phyloP scores from a whole-genome alignment of 108 stramenopile species.

The Skeletonema tropicum region DNA sequence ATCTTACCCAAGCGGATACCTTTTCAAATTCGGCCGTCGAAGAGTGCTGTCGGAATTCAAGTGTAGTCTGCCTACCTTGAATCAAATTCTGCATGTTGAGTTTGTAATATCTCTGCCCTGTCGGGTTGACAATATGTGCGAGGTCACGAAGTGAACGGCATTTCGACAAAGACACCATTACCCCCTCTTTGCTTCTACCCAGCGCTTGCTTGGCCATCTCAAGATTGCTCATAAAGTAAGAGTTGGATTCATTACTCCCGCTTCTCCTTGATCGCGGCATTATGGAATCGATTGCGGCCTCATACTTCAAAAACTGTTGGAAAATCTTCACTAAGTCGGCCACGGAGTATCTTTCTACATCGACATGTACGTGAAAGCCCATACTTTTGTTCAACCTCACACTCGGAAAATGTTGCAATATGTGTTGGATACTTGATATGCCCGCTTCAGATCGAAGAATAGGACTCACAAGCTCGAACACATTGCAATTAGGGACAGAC shows the following conservation, averaged over 20 bases:
- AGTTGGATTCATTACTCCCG: slow-evolving; percentile 7
- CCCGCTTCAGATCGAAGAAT: slow-evolving; percentile 18
- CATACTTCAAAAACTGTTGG: slow-evolving; percentile 20
- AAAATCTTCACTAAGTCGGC: slow-evolving; percentile 13
- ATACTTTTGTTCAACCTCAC: slow-evolving; percentile 18
- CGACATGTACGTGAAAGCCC: slow-evolving; percentile 24
- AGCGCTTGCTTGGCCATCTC: slow-evolving; percentile 8
- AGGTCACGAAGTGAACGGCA: slow-evolving; percentile 2
- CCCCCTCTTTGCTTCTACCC: slow-evolving; percentile 4
- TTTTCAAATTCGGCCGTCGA: slow-evolving; percentile 9
- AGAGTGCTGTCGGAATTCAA: slow-evolving; percentile 38
- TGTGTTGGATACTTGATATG: neutral
- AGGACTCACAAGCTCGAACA: slow-evolving; percentile 30
- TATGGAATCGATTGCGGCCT: slow-evolving; percentile 19
- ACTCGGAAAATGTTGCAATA: slow-evolving; percentile 3
- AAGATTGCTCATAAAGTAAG: slow-evolving; percentile 21
- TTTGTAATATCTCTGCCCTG: slow-evolving; percentile 25
- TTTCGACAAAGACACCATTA: neutral
- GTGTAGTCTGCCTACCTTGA: slow-evolving; percentile 16
- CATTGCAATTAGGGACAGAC: slow-evolving; percentile 16
- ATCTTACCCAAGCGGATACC: slow-evolving; percentile 20
- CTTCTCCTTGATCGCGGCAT: slow-evolving; percentile 23
- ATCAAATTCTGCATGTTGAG: slow-evolving; percentile 27
- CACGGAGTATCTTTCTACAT: slow-evolving; percentile 7
- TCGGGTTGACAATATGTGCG: slow-evolving; percentile 12